Percentiles rank a stretch among this genome's conserved stretches.
Evolutionary conservation across 805 yeast genomes (phyloP).

Genomic region (Cyberlindnera suaveolens): DNA sequence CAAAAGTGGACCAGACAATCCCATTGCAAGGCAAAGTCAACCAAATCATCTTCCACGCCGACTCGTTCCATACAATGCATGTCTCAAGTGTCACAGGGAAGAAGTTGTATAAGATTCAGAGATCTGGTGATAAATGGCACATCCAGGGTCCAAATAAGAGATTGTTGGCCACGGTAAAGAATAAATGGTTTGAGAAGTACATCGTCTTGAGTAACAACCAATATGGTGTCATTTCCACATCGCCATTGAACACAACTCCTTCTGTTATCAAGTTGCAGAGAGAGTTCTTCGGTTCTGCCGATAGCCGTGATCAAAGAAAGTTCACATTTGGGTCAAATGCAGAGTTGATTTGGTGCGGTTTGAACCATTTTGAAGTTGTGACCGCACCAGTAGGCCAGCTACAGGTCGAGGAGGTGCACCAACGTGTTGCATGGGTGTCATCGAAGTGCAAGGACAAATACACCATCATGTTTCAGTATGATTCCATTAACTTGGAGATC

Average conservation of each 20-base stretch:
- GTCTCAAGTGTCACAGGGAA: slow-evolving; percentile 2
- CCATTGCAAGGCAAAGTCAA: slow-evolving; percentile 6
- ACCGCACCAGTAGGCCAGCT: slow-evolving; percentile 2
- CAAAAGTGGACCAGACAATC: slow-evolving; percentile 6
- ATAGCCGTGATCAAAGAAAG: slow-evolving; percentile 3
- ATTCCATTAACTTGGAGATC: slow-evolving; percentile 20
- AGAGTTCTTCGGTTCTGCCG: slow-evolving; percentile 1
- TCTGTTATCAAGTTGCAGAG: slow-evolving; percentile 12
- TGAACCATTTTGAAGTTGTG: slow-evolving; percentile 17
- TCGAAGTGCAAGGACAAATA: slow-evolving; percentile 9
- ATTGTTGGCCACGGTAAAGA: slow-evolving; percentile 14
- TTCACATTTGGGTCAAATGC: slow-evolving; percentile 16
- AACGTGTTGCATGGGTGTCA: slow-evolving; percentile 17
- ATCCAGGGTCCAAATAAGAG: slow-evolving; percentile 7
- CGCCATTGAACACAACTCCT: slow-evolving; percentile 18
- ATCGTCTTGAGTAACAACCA: slow-evolving; percentile 8
- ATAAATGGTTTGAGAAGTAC: slow-evolving; percentile 12
- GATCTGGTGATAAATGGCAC: slow-evolving; percentile 14
- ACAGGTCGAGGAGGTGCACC: slow-evolving; percentile 8
- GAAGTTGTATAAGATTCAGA: slow-evolving; percentile 11
- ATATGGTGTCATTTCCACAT: not conserved
- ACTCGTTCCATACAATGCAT: slow-evolving; percentile 3
- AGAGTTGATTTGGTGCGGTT: slow-evolving; percentile 19
- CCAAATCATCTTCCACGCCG: slow-evolving; percentile 5
- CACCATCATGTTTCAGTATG: slow-evolving; percentile 15